Percentiles rank a stretch among this genome's conserved stretches.
Evolutionary conservation across 2,329 filamentous ascomycete genomes (phyloP).

Genomic region (Colletotrichum paranaense): DNA sequence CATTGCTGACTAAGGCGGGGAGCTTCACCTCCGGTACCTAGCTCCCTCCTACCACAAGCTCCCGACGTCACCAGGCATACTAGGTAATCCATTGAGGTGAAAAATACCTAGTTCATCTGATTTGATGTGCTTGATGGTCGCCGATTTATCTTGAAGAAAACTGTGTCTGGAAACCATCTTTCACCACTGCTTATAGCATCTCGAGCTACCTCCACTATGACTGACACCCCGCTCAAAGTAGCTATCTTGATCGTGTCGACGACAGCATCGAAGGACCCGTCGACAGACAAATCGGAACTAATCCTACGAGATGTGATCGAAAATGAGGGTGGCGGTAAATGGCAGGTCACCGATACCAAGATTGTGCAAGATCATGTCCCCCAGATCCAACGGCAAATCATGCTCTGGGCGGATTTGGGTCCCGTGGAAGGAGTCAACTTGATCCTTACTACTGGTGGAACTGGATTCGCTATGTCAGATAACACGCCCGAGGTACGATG

Average conservation of each 20-base stretch:
- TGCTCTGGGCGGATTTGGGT: slow-evolving; percentile 76
- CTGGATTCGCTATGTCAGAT: slow-evolving; percentile 89
- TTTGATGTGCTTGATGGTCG: not conserved
- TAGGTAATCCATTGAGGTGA: not conserved
- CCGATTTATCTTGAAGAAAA: not conserved
- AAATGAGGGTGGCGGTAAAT: slow-evolving; percentile 74
- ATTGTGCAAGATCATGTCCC: slow-evolving; percentile 84
- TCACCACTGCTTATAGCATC: not conserved
- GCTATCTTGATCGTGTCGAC: slow-evolving; percentile 91
- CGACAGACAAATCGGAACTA: slow-evolving; percentile 79
- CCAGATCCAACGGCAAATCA: slow-evolving; percentile 80
- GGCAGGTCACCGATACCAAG: slow-evolving; percentile 74
- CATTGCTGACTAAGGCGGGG: slow-evolving; percentile 32
- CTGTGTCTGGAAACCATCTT: too few species aligned
- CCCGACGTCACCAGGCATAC: slow-evolving; percentile 24
- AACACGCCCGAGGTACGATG: slow-evolving; percentile 82
- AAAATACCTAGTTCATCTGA: not conserved
- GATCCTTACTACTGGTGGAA: slow-evolving; percentile 90
- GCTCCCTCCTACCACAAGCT: slow-evolving; percentile 6
- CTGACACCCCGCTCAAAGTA: slow-evolving; percentile 66
- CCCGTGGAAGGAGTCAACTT: slow-evolving; percentile 72
- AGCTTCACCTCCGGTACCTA: slow-evolving; percentile 16
- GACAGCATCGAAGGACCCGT: slow-evolving; percentile 83
- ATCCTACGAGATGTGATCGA: slow-evolving; percentile 77
- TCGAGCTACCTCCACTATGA: slow-evolving; percentile 44